Percentiles rank a stretch among this genome's conserved stretches.
phyloP scores from a whole-genome alignment of 768 basidiomycete genomes.

The Lactifluus echinatus region DNA sequence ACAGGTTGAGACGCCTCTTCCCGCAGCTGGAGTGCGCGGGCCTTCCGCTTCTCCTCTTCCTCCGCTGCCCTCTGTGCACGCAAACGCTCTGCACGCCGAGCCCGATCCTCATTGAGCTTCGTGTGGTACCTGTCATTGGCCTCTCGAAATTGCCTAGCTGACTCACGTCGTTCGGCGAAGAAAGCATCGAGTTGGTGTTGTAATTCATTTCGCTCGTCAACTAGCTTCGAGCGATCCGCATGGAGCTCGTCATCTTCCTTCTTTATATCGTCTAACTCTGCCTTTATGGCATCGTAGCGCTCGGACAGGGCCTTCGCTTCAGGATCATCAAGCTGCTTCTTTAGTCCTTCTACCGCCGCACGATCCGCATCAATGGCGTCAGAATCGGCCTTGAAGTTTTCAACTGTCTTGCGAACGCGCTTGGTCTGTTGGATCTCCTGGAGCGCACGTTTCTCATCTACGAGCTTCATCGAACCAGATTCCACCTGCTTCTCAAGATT shows the following conservation, averaged over 20 bases:
- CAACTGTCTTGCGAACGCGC: conserved; percentile 66
- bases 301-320: conserved; percentile 74
- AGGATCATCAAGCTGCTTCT: conserved; percentile 83
- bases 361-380: conserved; percentile 76
- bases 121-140: conserved; percentile 73
- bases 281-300: conserved; percentile 71
- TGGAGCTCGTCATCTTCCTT: conserved; percentile 81
- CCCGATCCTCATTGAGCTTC: conserved; percentile 85
- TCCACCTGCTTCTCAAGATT: conserved; percentile 86
- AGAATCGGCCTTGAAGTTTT: conserved; percentile 73
- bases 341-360: conserved; percentile 63
- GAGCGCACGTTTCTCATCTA: conserved; percentile 93
- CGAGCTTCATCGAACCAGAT: conserved; percentile 83
- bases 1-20: conserved; percentile 91
- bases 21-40: conserved; percentile 67
- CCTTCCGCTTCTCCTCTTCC: conserved; percentile 72
- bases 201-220: conserved; percentile 75
- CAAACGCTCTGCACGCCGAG: conserved; percentile 67
- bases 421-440: conserved; percentile 72
- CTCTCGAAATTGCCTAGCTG: conserved; percentile 62
- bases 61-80: conserved; percentile 69
- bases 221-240: conserved; percentile 70
- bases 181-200: conserved; percentile 62
- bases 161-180: conserved; percentile 70
- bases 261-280: conserved; percentile 79